phyloP scores from a whole-genome alignment of 495 filamentous ascomycete genomes.

The Glutinoglossum americanum region DNA sequence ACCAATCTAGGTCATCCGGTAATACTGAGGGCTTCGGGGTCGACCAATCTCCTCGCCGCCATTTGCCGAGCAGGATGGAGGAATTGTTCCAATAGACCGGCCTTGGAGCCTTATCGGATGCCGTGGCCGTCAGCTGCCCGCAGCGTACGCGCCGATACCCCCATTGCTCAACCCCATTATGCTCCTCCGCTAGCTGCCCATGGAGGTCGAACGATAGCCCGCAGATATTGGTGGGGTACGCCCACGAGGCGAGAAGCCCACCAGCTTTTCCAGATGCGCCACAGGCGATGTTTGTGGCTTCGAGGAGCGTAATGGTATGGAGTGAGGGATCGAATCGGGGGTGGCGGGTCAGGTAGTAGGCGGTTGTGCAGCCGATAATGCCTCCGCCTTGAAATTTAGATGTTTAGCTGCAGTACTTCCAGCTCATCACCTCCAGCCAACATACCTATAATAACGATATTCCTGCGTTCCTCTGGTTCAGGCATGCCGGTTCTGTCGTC shows the following conservation, averaged over 20 bases:
- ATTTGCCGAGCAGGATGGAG: background rate
- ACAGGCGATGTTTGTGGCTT: conserved; percentile 76
- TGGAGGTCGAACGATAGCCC: conserved; percentile 74
- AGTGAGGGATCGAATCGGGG: conserved; percentile 53
- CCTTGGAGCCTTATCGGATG: background rate
- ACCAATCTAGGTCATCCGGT: conserved; percentile 67
- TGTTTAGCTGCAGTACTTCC: no score
- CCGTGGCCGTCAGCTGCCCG: conserved; percentile 42
- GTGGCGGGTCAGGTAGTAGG: conserved; percentile 84
- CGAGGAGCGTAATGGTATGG: conserved; percentile 69
- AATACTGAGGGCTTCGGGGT: conserved; percentile 30
- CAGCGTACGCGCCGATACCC: conserved; percentile 67
- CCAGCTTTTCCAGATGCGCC: conserved; percentile 93
- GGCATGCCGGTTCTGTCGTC: no score
- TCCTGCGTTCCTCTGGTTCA: no score
- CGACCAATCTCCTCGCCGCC: conserved; percentile 11
- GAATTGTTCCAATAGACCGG: background rate
- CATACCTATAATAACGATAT: no score
- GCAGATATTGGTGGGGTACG: conserved; percentile 71
- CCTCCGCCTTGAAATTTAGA: conserved; percentile 44
- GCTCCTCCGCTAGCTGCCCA: conserved; percentile 58
- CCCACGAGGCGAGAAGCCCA: conserved; percentile 83
- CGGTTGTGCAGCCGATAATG: conserved; percentile 83
- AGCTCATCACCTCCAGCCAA: no score
- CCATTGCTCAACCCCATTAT: conserved; percentile 64